phyloP scores from a whole-genome alignment of 805 yeast genomes.

The Suhomyces tanzawaensis region DNA sequence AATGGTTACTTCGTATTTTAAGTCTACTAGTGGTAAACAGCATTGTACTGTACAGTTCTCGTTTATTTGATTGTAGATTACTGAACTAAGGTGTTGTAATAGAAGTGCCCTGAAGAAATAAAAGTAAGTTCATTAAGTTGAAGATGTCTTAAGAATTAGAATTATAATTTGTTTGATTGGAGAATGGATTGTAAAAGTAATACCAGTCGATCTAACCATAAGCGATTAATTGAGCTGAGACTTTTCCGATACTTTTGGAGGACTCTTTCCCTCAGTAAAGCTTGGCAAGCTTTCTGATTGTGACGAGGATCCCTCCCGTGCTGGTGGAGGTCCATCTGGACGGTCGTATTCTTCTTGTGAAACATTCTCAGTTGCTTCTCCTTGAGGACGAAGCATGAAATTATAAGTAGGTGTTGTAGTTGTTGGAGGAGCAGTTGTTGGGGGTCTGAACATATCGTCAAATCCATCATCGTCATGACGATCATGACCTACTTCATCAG shows the following conservation, averaged over 20 bases:
- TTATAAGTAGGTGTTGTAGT: constrained; percentile 5
- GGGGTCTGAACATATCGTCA: constrained; percentile 5
- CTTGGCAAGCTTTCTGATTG: constrained; percentile 12
- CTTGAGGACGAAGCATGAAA: constrained; percentile 2
- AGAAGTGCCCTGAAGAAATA: no score
- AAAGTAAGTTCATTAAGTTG: no score
- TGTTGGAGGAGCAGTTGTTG: constrained; percentile 6
- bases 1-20: no score
- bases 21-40: no score
- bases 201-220: no score
- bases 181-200: no score
- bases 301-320: constrained; percentile 8
- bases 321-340: constrained; percentile 3
- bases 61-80: no score
- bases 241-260: constrained; percentile 9
- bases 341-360: not conserved
- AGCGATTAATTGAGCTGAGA: no score
- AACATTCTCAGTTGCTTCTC: not conserved
- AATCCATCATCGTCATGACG: constrained; percentile 6
- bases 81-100: no score
- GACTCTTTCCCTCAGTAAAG: constrained; percentile 12
- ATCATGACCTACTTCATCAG: constrained; percentile 6
- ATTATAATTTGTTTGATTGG: no score
- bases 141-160: no score
- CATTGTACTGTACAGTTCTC: no score